These are phyloP conservation scores for Helianthus annuus DNA, from an alignment of 129 eudicot genomes.

Conservation along the genomic window HanXRQr2.0-SUNRISE NC_035444.2:12313669-12314168, in stretches of 20 bases:
- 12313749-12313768: no score
- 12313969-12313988: background rate
- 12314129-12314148: no score
- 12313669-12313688: conserved; percentile 15
- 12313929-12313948: conserved; percentile 9
- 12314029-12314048: background rate
- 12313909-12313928: background rate
- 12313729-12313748: no score
- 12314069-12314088: background rate
- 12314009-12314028: background rate
- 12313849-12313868: no score
- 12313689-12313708: conserved; percentile 17
- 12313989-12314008: background rate
- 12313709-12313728: no score
- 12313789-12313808: no score
- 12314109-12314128: no score
- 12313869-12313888: no score
- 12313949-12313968: background rate
- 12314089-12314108: background rate
- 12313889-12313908: no score
- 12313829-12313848: no score
- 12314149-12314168: background rate
- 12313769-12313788: no score
- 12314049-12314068: background rate
- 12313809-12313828: no score